phyloP scores from a whole-genome alignment of 163 green algal species.

The Volvox carteri region DNA sequence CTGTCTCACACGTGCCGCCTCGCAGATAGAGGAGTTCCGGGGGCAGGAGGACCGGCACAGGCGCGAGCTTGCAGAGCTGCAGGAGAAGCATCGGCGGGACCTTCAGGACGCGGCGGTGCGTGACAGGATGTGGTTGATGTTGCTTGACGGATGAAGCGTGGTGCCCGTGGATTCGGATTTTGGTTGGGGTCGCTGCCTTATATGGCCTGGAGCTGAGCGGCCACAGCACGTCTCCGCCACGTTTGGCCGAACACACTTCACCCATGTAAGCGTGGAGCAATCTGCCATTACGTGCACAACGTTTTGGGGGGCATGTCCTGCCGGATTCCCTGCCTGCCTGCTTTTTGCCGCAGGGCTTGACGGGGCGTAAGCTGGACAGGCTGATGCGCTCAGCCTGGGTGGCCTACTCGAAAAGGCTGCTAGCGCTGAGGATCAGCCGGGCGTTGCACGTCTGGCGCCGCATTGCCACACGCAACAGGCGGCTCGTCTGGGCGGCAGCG shows the following conservation, averaged over 20 bases:
- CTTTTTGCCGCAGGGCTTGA: slow-evolving; percentile 40
- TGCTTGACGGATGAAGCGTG: no score
- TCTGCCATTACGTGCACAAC: no score
- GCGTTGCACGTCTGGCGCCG: slow-evolving; percentile 50
- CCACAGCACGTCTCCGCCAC: no score
- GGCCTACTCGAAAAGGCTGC: neutral
- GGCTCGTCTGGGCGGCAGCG: slow-evolving; percentile 37
- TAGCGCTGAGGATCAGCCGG: slow-evolving; percentile 22
- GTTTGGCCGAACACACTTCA: no score
- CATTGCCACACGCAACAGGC: slow-evolving; percentile 44
- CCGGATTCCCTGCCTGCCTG: no score
- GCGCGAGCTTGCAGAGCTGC: slow-evolving; percentile 46
- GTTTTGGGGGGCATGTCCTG: no score
- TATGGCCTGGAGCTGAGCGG: no score
- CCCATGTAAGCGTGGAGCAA: no score
- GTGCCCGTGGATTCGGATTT: no score
- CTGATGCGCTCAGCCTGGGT: slow-evolving; percentile 34
- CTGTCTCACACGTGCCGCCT: no score
- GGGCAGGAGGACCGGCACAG: slow-evolving; percentile 41
- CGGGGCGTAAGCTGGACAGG: slow-evolving; percentile 37
- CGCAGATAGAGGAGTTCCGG: slow-evolving; percentile 54
- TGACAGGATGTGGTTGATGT: no score
- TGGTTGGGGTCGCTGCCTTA: no score
- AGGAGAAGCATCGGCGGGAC: slow-evolving; percentile 38
- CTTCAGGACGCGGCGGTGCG: slow-evolving; percentile 48